phyloP scores from a whole-genome alignment of 768 basidiomycete species.

The Peribolospora baueri region DNA sequence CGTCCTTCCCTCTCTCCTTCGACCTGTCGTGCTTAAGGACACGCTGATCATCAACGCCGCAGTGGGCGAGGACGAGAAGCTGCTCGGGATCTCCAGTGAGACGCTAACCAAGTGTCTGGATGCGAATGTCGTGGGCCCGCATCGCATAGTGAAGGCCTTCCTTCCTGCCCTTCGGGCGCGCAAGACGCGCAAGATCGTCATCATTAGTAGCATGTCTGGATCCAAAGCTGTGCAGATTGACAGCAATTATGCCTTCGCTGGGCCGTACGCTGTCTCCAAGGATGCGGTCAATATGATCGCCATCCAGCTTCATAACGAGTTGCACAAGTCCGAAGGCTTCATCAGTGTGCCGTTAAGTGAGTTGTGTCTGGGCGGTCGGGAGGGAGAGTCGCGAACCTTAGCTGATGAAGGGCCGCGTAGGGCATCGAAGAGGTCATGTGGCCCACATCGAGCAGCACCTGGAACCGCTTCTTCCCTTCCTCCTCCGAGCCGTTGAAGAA shows the following conservation, averaged over 20 bases:
- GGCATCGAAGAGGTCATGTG: no score
- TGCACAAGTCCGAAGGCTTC: neutral
- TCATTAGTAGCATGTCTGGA: neutral
- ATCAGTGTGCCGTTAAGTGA: neutral
- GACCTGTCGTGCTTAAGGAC: neutral
- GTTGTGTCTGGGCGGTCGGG: no score
- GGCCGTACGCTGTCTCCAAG: conserved; percentile 1
- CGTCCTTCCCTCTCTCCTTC: neutral
- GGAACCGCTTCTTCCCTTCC: no score
- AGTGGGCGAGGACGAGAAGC: neutral
- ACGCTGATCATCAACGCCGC: neutral
- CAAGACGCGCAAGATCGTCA: neutral
- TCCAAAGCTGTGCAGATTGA: neutral
- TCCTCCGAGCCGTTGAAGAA: no score
- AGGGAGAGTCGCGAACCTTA: no score
- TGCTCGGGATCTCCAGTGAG: neutral
- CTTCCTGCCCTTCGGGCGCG: neutral
- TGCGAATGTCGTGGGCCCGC: neutral
- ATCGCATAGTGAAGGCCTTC: neutral
- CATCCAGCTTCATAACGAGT: neutral
- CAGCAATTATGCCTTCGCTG: neutral
- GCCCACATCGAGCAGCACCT: no score
- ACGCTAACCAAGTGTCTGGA: neutral
- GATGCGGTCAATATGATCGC: neutral
- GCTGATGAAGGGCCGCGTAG: neutral